Evolutionary conservation across 169 alveolate genomes (phyloP).

Genomic region (Plasmodium relictum): DNA sequence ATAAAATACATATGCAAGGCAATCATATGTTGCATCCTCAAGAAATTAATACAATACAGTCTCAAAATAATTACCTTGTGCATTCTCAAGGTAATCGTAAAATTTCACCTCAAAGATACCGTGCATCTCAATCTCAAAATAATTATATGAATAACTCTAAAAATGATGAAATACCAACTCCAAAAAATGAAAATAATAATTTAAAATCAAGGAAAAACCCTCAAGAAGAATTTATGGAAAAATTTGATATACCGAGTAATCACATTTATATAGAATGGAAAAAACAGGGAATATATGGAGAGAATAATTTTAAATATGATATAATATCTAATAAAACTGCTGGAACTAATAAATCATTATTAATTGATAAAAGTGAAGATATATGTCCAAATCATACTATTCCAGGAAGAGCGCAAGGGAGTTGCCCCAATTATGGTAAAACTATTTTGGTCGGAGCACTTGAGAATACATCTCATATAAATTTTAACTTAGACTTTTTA

Average conservation of each 20-base stretch:
- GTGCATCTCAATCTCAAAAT: background rate
- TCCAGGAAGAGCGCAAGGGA: constrained; percentile 77
- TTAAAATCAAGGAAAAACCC: constrained; percentile 10
- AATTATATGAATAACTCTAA: background rate
- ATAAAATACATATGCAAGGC: too few species aligned
- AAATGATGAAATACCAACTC: background rate
- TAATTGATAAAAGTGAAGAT: constrained; percentile 17
- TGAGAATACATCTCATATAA: background rate
- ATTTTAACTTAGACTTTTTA: constrained; percentile 38
- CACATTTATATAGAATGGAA: constrained; percentile 61
- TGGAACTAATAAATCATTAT: constrained; percentile 43
- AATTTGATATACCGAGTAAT: constrained; percentile 50
- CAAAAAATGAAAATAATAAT: background rate
- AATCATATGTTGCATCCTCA: background rate
- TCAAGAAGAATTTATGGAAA: constrained; percentile 56
- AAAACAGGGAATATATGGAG: constrained; percentile 42
- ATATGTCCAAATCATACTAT: constrained; percentile 57
- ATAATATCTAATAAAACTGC: constrained; percentile 38
- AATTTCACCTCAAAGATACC: background rate
- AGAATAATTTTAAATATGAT: constrained; percentile 37
- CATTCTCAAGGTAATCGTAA: background rate
- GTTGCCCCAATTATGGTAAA: constrained; percentile 78
- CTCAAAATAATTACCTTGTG: too few species aligned
- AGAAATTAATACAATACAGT: background rate
- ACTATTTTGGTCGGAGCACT: constrained; percentile 35